Evolutionary conservation across 208 protist genomes (phyloP), one percentile per base, ranked within the genome.

Genomic region (Wallacemonas sp.): DNA sequence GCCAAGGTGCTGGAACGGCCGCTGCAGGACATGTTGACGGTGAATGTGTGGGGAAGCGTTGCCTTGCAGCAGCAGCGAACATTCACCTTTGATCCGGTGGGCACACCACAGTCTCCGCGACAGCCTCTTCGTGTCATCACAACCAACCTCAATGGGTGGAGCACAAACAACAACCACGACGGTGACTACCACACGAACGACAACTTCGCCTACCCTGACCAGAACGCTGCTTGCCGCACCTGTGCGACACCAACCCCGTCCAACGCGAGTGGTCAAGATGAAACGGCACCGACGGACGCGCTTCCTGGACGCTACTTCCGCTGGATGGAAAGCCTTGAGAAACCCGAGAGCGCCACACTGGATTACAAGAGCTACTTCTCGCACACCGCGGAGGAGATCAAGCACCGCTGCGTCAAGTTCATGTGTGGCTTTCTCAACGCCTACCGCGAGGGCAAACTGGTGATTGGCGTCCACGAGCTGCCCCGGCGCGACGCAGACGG

Each of bases 301-400:
- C n/a, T 39, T 26, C 50, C 50, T 5, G 50, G 37, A n/a, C 67
- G 60, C 45, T 74, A 45, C 60, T 89, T 84, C 55, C 54, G 30
- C 21, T 89, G 78, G 79, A 84, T 85, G 76, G 60, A 74, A 39
- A 71, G 61, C 39, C 65, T 85, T 42, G 66, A 81, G 41, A 79
- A 79, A 48, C 83, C 83, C 15, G 83, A 85, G 69, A 83, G 79
- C 50, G 58, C 79, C 2, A 80, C 77, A 45, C 68, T 85, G 1
- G 83, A 89, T 36, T 89, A 89, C 71, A 89, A 89, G 72, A 89
- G 83, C 78, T 83, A 85, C 71, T 79, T 89, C 39, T 84, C 71
- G 27, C 52, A 83, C 63, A 79, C 83, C 2, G 70, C 66, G 9
- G 48, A 72, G 17, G 83, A 89, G 66, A 83, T 83, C 26, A 68